These are phyloP conservation scores for Cornus suecica DNA, from an alignment of 148 eudicot genomes.

Conservation along the genomic window DNA sequence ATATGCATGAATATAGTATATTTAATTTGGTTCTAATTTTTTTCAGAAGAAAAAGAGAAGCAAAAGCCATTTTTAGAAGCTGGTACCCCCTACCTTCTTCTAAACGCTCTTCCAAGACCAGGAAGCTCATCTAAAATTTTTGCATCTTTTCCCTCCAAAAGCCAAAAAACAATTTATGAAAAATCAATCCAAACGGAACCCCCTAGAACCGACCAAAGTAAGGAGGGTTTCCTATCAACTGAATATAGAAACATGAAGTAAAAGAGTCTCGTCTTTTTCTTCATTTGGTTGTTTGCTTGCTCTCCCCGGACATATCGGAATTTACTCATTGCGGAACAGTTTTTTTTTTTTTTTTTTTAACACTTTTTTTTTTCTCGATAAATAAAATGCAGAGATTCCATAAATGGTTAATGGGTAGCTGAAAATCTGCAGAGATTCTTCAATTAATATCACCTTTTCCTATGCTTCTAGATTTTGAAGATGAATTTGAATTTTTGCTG, in stretches of 20 bases:
- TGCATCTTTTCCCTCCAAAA: too few species aligned
- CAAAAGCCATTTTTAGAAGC: too few species aligned
- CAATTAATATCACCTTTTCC: not conserved
- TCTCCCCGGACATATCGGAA: not conserved
- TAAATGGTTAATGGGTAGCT: constrained; percentile 1
- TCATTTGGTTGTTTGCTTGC: constrained; percentile 9
- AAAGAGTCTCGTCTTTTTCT: constrained; percentile 15
- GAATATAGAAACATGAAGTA: constrained; percentile 2
- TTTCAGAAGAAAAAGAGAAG: too few species aligned
- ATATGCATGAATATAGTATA: too few species aligned
- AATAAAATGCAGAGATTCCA: too few species aligned
- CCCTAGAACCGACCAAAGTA: constrained; percentile 8
- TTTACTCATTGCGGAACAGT: not conserved
- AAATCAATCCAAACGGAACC: too few species aligned
- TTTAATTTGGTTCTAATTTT: too few species aligned
- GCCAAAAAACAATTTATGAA: too few species aligned
- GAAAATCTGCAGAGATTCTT: constrained; percentile 9
- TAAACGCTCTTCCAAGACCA: too few species aligned
- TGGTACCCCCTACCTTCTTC: too few species aligned
- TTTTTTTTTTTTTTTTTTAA: not conserved
- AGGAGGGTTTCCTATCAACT: not conserved
- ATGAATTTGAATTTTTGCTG: not conserved
- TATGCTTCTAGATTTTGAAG: not conserved
- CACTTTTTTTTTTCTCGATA: too few species aligned
- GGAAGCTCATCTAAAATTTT: too few species aligned